Evolutionary conservation across 768 basidiomycete species (phyloP).

Genomic region (Cystobasidium ongulense): DNA sequence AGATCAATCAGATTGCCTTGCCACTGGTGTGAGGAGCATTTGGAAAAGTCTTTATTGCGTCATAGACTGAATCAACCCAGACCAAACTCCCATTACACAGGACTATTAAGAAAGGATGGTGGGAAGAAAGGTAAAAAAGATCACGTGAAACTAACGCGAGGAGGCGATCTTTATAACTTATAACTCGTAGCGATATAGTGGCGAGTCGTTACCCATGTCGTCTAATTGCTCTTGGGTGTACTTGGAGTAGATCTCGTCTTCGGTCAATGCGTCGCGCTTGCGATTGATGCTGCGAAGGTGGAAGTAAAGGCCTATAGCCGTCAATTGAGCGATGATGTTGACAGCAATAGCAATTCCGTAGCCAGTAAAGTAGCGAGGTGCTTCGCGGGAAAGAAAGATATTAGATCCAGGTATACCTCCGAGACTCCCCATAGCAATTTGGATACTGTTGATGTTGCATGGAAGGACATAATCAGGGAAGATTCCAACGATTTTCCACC

Average conservation of each 20-base stretch:
- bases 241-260: not conserved
- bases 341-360: slow-evolving; percentile 6
- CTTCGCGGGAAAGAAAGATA: not conserved
- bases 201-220: slow-evolving; percentile 1
- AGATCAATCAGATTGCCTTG: too few species aligned
- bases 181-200: slow-evolving; percentile 7
- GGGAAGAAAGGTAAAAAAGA: too few species aligned
- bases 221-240: not conserved
- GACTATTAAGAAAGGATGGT: too few species aligned
- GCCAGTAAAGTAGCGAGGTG: not conserved
- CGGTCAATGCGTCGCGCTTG: not conserved
- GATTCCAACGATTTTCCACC: not conserved
- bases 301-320: not conserved
- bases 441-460: not conserved
- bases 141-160: too few species aligned
- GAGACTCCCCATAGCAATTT: not conserved
- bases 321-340: not conserved
- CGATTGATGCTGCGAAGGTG: slow-evolving; percentile 5
- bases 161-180: too few species aligned
- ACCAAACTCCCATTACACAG: too few species aligned
- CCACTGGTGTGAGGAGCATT: too few species aligned
- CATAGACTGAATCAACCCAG: too few species aligned
- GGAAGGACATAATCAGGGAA: not conserved
- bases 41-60: too few species aligned
- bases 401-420: not conserved